Percentiles rank a stretch among this genome's conserved stretches.
phyloP scores from a whole-genome alignment of 208 protist genomes.

The Angomonas desouzai region DNA sequence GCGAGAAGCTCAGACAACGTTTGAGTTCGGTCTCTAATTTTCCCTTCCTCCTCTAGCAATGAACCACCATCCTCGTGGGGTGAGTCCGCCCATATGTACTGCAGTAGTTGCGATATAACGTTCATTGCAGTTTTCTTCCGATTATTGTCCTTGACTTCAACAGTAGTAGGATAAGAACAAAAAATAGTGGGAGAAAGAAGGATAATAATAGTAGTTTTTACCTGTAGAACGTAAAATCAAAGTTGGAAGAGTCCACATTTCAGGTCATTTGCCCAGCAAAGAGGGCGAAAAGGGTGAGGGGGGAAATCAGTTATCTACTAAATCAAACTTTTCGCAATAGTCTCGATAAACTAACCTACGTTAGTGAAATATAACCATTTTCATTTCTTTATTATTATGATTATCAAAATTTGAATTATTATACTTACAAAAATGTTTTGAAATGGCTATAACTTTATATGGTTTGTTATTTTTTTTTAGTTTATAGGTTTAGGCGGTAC shows the following conservation, averaged over 20 bases:
- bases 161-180: slow-evolving; percentile 12
- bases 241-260: no score
- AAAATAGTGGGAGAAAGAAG: slow-evolving; percentile 9
- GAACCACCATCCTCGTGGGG: no score
- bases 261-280: no score
- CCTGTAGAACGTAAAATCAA: no score
- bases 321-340: slow-evolving; percentile 2
- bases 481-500: neutral
- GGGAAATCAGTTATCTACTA: neutral
- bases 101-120: neutral
- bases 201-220: no score
- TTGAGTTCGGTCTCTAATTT: no score
- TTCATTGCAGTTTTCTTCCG: neutral
- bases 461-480: neutral
- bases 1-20: no score
- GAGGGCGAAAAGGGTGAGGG: neutral
- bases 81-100: no score
- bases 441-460: no score
- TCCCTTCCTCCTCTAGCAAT: no score
- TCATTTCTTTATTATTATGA: slow-evolving; percentile 1
- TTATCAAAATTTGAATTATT: neutral
- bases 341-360: slow-evolving; percentile 5
- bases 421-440: neutral
- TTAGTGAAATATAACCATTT: neutral
- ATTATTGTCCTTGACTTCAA: no score